Conservation (phyloP, 768 basidiomycete genomes). For the Sporobolomyces roseus region DNA sequence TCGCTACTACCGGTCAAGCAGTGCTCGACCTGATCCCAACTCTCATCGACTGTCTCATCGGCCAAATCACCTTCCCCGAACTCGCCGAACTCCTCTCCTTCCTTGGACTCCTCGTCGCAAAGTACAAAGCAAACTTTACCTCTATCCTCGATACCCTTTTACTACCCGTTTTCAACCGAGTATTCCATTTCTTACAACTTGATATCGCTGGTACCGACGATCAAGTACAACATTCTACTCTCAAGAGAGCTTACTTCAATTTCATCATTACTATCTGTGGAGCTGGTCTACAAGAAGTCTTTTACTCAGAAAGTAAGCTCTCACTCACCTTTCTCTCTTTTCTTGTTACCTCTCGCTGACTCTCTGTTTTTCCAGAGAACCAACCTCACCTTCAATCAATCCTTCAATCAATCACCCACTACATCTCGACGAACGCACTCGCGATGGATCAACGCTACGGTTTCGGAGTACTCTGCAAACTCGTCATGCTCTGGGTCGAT, state of each 20-base stretch:
- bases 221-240: conserved; percentile 67
- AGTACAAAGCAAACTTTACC: conserved; percentile 85
- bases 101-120: conserved; percentile 82
- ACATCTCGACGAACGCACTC: conserved; percentile 74
- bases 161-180: conserved; percentile 76
- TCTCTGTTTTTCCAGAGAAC: conserved; percentile 57
- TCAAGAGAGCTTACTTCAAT: conserved; percentile 80
- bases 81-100: conserved; percentile 94
- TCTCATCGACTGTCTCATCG: conserved; percentile 83
- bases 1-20: conserved; percentile 79
- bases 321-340: background rate
- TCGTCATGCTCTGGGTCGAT: conserved; percentile 50
- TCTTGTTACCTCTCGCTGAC: background rate
- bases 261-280: conserved; percentile 76
- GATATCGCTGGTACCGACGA: conserved; percentile 84
- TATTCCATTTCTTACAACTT: conserved; percentile 71
- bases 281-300: conserved; percentile 73
- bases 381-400: conserved; percentile 62
- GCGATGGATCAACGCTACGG: conserved; percentile 71
- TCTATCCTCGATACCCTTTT: conserved; percentile 85
- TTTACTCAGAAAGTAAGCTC: conserved; percentile 76
- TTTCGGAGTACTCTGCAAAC: conserved; percentile 63
- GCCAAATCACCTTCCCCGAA: conserved; percentile 86
- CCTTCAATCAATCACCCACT: conserved; percentile 65
- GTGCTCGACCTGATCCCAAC: conserved; percentile 82